Evolutionary conservation across 192 early-diverging fungal species (phyloP).

Genomic region (Oehlia diaphana): DNA sequence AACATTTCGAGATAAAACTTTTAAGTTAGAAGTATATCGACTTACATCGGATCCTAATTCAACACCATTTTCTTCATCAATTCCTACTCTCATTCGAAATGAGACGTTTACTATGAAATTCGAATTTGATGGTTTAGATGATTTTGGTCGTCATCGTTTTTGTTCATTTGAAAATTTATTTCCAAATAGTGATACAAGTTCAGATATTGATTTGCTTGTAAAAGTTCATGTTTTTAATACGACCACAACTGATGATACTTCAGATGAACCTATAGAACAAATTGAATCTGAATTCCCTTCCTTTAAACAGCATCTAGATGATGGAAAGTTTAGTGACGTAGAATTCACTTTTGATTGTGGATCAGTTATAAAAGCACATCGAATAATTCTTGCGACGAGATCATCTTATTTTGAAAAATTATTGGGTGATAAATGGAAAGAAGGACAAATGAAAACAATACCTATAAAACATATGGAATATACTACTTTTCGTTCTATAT

Average conservation of each 20-base stretch:
- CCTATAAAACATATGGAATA: conserved; percentile 28
- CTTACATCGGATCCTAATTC: conserved; percentile 20
- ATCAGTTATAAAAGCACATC: conserved; percentile 25
- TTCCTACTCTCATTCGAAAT: conserved; percentile 21
- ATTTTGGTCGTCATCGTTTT: conserved; percentile 30
- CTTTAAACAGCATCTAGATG: conserved; percentile 22
- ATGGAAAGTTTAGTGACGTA: conserved; percentile 28
- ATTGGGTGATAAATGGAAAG: conserved; percentile 29
- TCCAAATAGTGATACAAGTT: conserved; percentile 8
- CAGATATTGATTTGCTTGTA: conserved; percentile 27
- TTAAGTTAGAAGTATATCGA: conserved; percentile 25
- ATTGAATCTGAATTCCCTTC: conserved; percentile 18
- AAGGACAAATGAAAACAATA: conserved; percentile 27
- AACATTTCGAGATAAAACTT: conserved; percentile 14
- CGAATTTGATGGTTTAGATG: conserved; percentile 31
- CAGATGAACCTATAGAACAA: conserved; percentile 13
- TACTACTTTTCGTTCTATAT: conserved; percentile 27
- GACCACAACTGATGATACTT: not conserved
- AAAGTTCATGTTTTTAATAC: conserved; percentile 23
- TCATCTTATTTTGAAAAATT: conserved; percentile 31
- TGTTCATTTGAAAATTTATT: conserved; percentile 32
- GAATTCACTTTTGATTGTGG: conserved; percentile 30
- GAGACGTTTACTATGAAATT: conserved; percentile 33
- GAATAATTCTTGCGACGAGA: conserved; percentile 28
- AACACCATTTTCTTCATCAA: conserved; percentile 3